phyloP scores from a whole-genome alignment of 2,329 filamentous ascomycete genomes.

The Aspergillus aculeatinus region DNA sequence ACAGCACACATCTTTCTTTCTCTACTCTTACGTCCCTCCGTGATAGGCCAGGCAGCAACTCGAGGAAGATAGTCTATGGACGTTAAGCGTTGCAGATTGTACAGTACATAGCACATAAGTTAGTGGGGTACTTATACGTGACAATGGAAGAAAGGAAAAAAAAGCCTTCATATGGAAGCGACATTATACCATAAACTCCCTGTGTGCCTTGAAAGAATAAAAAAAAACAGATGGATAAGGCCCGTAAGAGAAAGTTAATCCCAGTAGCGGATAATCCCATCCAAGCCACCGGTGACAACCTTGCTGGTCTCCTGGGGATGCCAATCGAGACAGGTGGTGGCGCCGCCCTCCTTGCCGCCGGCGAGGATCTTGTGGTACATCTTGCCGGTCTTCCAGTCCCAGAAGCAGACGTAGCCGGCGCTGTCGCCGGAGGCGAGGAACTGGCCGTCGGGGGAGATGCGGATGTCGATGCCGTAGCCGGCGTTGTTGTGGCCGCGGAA shows the following conservation, averaged over 20 bases:
- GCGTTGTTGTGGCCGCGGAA: conserved; percentile 96
- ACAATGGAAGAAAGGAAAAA: too few relatives aligned
- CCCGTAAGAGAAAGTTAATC: conserved; percentile 57
- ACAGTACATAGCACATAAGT: not conserved
- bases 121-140: not conserved
- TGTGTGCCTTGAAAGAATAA: not conserved
- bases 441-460: conserved; percentile 85
- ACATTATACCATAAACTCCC: not conserved
- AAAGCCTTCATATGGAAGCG: not conserved
- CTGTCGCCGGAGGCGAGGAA: conserved; percentile 86
- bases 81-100: not conserved
- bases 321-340: conserved; percentile 87
- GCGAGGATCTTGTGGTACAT: conserved; percentile 97
- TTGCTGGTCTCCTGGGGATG: conserved; percentile 97
- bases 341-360: conserved; percentile 63
- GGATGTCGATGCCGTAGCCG: conserved; percentile 86
- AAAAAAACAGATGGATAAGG: not conserved
- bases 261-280: conserved; percentile 89
- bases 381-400: conserved; percentile 99
- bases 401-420: conserved; percentile 88
- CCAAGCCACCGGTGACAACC: conserved; percentile 83
- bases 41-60: too few relatives aligned
- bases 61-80: not conserved
- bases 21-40: too few relatives aligned
- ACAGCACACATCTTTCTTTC: too few relatives aligned